Evolutionary conservation across 257 asterid species (phyloP), one percentile per base, ranked within the genome.

Genomic region (Solanum arcanum): DNA sequence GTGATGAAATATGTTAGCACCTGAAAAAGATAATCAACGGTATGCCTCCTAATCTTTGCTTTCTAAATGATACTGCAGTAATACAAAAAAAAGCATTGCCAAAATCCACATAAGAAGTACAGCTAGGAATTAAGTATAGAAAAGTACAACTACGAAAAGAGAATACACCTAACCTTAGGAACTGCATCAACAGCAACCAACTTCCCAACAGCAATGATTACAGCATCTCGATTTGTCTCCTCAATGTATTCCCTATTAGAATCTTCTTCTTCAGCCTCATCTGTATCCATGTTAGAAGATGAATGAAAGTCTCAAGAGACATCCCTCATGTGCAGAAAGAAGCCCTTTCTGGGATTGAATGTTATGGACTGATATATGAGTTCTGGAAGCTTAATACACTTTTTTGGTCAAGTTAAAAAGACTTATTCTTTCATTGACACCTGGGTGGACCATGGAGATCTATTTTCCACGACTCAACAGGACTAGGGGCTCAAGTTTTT

Each of bases 181-280:
- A 96, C 96, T 86, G 97, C 91, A 47, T 92, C 98, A 25, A 89
- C 91, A 86, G 93, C 93, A 91, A 97, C 96, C 90, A 97, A 89
- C 91, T 94, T 97, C 88, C 94, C 90, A 69, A 95, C 94, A 90
- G 94, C 94, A 92, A 92, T 89, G 96, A 96, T 93, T 90, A 95
- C 92, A 7, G 94, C 90, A 87, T 93, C 98, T 83, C 95, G 90
- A 91, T 95, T 95, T 87, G 95, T 93, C 92, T 97, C 99, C 94
- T 97, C 99, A 84, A 93, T 89, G 88, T 97, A 97, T 92, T 96
- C 99, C 90, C 88, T 92, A 88, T 92, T 94, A 80, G 89, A 93
- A 88, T 93, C 96, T 88, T 94, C 98, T 87, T 95, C 98, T 74
- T 94, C 99, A 20, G 89, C 90, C 85, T 94, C 97, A 88, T 93